Evolutionary conservation across 1,284 basidiomycete genomes (phyloP), one percentile per base, ranked within the genome.

Genomic region (Schizophyllum commune): DNA sequence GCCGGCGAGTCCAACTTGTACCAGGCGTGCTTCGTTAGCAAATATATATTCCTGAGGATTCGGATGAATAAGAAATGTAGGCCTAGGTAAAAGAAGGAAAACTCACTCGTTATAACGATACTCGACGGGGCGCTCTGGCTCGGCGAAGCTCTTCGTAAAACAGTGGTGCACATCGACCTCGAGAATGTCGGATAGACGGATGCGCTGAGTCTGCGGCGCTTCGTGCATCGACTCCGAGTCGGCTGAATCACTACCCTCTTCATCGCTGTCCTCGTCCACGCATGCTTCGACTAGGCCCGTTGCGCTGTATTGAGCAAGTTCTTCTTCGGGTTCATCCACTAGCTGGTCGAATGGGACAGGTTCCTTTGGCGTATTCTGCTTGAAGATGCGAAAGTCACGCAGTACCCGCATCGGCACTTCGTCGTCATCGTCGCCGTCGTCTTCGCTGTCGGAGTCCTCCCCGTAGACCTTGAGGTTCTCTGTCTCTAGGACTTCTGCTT

Each of bases 381-480:
- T 68, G 59, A 83, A 86, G 55, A 88, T 71, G 0, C 71, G 68
- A 64, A 86, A 88, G 60, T 82, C 70, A 0, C 74, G 71, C 17
- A 88, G 71, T 3, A 77, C 62, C 2, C 85, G 78, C 39, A 88
- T 73, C 17, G 83, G 84, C n/a, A 85, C 68, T 11, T 71, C 71
- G 39, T 71, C 67, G 34, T 71, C 71, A 4, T 71, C 67, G 39
- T 68, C 68, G 5, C 9, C 39, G 39, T 47, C 39, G 39, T 47
- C 39, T 8, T 47, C 39, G 8, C 17, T 17, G 39, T 47, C 39
- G 13, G 39, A 47, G 4, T 63, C 64, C 54, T 74, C 73, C 34
- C 77, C 79, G 20, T 66, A 61, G 32, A 81, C 61, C 6, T 68
- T 57, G 11, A 78, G 65, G 58, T 75, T 69, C 8, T 70, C 70